A percentile compares a stretch with the other conserved stretches of the same genome.
Conservation (phyloP, 495 filamentous ascomycete genomes). For the Xylaria intraflava region DNA sequence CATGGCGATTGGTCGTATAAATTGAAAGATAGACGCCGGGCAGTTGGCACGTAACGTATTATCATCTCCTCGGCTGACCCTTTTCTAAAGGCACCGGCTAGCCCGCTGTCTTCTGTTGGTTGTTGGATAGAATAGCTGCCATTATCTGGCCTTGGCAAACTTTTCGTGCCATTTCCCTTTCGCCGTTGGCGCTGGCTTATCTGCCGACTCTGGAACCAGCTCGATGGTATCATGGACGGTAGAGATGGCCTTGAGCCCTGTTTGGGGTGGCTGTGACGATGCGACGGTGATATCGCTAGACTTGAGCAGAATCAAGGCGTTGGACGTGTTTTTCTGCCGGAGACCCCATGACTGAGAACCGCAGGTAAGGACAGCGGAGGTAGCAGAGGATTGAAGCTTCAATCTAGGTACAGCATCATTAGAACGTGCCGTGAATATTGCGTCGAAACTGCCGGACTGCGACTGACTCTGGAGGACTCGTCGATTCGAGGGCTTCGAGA, state of each 20-base stretch:
- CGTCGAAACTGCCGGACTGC: slow-evolving; percentile 1
- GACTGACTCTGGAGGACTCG: slow-evolving; percentile 54
- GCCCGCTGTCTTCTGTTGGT: neutral
- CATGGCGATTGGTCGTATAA: too few relatives aligned
- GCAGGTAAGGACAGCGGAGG: slow-evolving; percentile 70
- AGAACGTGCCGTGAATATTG: neutral
- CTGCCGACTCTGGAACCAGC: slow-evolving; percentile 40
- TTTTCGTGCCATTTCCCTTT: slow-evolving; percentile 85
- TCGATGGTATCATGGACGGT: slow-evolving; percentile 72
- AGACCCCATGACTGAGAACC: slow-evolving; percentile 64
- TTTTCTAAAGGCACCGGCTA: neutral
- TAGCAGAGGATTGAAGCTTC: slow-evolving; percentile 55
- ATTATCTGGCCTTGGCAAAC: slow-evolving; percentile 50
- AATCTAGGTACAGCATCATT: slow-evolving; percentile 41
- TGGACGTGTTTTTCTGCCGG: slow-evolving; percentile 87
- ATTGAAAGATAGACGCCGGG: too few relatives aligned
- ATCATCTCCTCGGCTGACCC: too few relatives aligned
- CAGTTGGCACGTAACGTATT: too few relatives aligned
- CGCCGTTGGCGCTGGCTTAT: slow-evolving; percentile 36
- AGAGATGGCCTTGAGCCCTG: slow-evolving; percentile 54
- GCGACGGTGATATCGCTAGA: slow-evolving; percentile 29
- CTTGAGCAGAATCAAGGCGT: slow-evolving; percentile 66
- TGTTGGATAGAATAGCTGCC: neutral
- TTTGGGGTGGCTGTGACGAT: slow-evolving; percentile 26
- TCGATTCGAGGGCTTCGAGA: slow-evolving; percentile 56